Base-by-base conservation (phyloP, 148 eudicot species). In the Persicaria tinctoria region DNA sequence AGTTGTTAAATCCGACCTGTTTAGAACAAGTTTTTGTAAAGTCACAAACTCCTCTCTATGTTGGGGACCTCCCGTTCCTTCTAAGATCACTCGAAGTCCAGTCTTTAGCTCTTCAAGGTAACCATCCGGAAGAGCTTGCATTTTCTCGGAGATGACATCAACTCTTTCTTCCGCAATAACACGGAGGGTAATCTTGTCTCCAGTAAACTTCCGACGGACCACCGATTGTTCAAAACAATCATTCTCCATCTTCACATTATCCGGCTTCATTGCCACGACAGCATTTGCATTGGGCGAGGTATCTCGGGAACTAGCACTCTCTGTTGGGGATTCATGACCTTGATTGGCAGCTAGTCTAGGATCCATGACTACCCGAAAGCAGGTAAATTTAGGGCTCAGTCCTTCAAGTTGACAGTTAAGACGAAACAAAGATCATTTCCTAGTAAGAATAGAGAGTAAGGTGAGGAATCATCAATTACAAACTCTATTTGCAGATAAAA, bases 221-320 rank as follows among this genome's bases (percentile, higher is more conserved):
- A 94, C 96, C 4, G 98, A 91, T 82, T 87, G 91, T 78, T 94
- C 98, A 49, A 93, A 84, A 70, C 80, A 81, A 74, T 89, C 98
- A 73, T 84, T 91, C 63, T 94, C 98, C 72, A 83, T 87, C 78
- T 89, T 91, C 62, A 84, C 93, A 81, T 80, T 90, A 80, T 89
- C 89, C 53, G 79, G 73, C 74, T 92, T 89, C 80, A 85, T 87
- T 23, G 80, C 80, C 78, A 89, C 77, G 74, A 86, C 79, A n/a
- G 90, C 92, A 81, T 90, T 89, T 64, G 88, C 83, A 8, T 88
- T 86, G 11, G 98, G 98, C 76, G 93, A 92, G 46, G 97, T 95
- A 77, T 95, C 98, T 18, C 92, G 90, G 46, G 98, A 92, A 79
- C 92, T 92, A 11, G 97, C 98, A 81, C 98, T 95, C 83, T 95